A percentile compares a stretch with the other conserved stretches of the same genome.
These are phyloP conservation scores for Suillus subaureus DNA, from an alignment of 768 basidiomycete species.

Conservation along the genomic window DNA sequence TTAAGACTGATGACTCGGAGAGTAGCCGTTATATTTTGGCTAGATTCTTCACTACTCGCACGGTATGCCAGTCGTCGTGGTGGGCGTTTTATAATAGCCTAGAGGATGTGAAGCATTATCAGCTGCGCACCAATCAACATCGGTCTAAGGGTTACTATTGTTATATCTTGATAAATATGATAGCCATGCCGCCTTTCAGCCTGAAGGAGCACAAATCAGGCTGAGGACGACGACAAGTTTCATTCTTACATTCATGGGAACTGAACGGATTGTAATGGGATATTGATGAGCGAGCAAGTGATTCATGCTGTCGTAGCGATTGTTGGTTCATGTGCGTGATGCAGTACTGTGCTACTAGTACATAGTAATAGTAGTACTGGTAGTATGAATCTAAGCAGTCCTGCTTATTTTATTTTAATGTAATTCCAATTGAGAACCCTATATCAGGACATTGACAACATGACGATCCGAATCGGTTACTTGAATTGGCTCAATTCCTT, in stretches of 20 bases:
- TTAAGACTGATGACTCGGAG: not conserved
- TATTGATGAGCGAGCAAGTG: not conserved
- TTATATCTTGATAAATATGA: not conserved
- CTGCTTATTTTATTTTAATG: no score
- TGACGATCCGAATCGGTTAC: no score
- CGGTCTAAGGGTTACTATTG: not conserved
- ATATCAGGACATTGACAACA: no score
- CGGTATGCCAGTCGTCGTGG: slow-evolving; percentile 1
- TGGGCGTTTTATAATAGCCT: not conserved
- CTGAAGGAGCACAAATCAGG: not conserved
- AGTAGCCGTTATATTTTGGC: not conserved
- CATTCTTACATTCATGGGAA: no score
- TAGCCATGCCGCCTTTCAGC: not conserved
- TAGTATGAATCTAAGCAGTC: no score
- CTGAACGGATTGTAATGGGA: no score
- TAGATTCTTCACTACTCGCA: not conserved
- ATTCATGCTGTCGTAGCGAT: not conserved
- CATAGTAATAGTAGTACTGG: no score
- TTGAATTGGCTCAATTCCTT: no score
- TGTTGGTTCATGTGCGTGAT: not conserved
- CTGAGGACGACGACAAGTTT: not conserved
- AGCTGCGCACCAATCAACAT: not conserved
- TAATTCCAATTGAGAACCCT: no score
- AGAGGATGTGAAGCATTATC: not conserved
- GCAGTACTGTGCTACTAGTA: not conserved